Conservation (phyloP, 208 protist genomes). For the Trypanosoma cruzi region DNA sequence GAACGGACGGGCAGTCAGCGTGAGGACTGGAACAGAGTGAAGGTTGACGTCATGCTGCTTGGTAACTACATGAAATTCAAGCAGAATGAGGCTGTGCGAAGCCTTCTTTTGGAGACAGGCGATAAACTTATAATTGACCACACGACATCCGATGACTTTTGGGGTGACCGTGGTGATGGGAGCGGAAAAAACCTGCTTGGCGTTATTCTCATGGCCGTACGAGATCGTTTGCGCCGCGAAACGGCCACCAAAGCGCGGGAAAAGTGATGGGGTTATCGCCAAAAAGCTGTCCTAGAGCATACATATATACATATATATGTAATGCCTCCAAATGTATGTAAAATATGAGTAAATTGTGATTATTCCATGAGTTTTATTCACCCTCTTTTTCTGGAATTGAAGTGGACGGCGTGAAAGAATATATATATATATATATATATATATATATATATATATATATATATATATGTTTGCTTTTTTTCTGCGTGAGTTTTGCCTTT, state of each 20-base stretch:
- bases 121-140: conserved; percentile 75
- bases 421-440: too few relatives aligned
- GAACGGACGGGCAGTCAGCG: conserved; percentile 66
- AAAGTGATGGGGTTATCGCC: not conserved
- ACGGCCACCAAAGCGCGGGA: conserved; percentile 7
- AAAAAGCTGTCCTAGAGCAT: not conserved
- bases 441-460: too few relatives aligned
- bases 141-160: conserved; percentile 81
- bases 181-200: conserved; percentile 85
- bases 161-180: conserved; percentile 84
- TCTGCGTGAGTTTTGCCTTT: not conserved
- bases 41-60: conserved; percentile 88
- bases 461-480: too few relatives aligned
- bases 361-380: not conserved
- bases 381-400: not conserved
- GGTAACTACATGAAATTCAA: conserved; percentile 91
- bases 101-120: conserved; percentile 64
- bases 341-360: not conserved
- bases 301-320: not conserved
- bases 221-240: conserved; percentile 49
- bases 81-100: conserved; percentile 69
- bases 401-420: too few relatives aligned
- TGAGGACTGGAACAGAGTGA: conserved; percentile 79
- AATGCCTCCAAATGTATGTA: not conserved
- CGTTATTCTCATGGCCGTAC: conserved; percentile 76